Conservation (phyloP, 345 rosid genomes). For the Toxicodendron radicans region DNA sequence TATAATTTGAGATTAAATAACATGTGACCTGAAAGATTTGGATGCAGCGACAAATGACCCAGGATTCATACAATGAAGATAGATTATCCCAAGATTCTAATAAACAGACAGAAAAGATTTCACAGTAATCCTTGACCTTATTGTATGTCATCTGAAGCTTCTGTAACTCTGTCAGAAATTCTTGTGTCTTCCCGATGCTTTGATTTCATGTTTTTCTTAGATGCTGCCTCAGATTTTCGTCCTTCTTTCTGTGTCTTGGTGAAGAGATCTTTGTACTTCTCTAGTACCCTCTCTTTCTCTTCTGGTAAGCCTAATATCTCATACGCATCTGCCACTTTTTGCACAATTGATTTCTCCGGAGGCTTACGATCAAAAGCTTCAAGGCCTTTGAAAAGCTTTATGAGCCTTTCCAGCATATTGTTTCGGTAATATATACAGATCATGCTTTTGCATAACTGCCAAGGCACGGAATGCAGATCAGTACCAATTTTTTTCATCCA, state of each 20-base stretch:
- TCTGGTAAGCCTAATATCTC: conserved; percentile 65
- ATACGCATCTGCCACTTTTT: conserved; percentile 78
- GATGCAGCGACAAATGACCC: no score
- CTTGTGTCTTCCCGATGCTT: neutral
- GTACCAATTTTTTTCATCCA: conserved; percentile 73
- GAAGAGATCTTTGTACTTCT: conserved; percentile 60
- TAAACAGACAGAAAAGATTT: no score
- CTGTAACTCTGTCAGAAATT: neutral
- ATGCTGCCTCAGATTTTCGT: conserved; percentile 30
- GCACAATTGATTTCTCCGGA: conserved; percentile 66
- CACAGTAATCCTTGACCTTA: neutral
- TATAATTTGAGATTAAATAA: no score
- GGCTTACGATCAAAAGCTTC: conserved; percentile 87
- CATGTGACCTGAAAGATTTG: no score
- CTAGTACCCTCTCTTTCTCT: conserved; percentile 61
- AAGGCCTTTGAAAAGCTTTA: conserved; percentile 81
- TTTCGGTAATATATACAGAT: conserved; percentile 74
- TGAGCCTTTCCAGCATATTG: conserved; percentile 72
- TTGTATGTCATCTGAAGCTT: neutral
- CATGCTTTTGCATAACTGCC: conserved; percentile 80
- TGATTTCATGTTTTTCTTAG: conserved; percentile 45
- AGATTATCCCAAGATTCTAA: no score
- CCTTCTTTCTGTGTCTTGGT: conserved; percentile 21
- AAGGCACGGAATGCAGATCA: conserved; percentile 90
- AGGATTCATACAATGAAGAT: no score